A percentile compares a stretch with the other conserved stretches of the same genome.
Conservation (phyloP, 768 basidiomycete species). For the Tubosaeta brunneosetosa region DNA sequence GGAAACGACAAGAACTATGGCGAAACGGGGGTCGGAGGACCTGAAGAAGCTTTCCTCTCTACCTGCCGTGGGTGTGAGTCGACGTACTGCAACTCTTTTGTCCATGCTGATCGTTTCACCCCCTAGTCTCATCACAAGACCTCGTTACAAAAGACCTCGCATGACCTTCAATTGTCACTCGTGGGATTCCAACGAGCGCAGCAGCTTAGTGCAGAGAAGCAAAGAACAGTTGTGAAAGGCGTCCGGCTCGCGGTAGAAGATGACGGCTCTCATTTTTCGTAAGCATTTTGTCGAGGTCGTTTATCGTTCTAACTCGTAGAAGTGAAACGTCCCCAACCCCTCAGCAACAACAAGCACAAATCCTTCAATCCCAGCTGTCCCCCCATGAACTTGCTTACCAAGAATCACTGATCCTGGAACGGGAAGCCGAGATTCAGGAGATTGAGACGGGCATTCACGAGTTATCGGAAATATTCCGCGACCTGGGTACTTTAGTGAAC, state of each 20-base stretch:
- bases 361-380: constrained; percentile 69
- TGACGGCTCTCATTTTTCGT: constrained; percentile 39
- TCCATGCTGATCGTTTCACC: neutral
- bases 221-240: constrained; percentile 82
- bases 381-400: constrained; percentile 94
- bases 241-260: constrained; percentile 84
- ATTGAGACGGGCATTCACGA: constrained; percentile 98
- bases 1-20: constrained; percentile 91
- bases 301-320: constrained; percentile 6
- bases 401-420: constrained; percentile 76
- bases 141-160: constrained; percentile 84
- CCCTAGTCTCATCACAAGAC: constrained; percentile 74
- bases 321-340: constrained; percentile 41
- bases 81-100: neutral
- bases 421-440: constrained; percentile 91
- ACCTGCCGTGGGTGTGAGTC: constrained; percentile 55
- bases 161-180: constrained; percentile 86
- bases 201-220: constrained; percentile 83
- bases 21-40: constrained; percentile 90
- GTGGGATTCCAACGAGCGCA: constrained; percentile 91
- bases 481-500: constrained; percentile 88
- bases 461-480: constrained; percentile 92
- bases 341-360: constrained; percentile 64
- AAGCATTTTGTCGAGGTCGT: neutral
- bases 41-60: constrained; percentile 81